Conservation (phyloP, 768 basidiomycete species). For the Trametes punicea region DNA sequence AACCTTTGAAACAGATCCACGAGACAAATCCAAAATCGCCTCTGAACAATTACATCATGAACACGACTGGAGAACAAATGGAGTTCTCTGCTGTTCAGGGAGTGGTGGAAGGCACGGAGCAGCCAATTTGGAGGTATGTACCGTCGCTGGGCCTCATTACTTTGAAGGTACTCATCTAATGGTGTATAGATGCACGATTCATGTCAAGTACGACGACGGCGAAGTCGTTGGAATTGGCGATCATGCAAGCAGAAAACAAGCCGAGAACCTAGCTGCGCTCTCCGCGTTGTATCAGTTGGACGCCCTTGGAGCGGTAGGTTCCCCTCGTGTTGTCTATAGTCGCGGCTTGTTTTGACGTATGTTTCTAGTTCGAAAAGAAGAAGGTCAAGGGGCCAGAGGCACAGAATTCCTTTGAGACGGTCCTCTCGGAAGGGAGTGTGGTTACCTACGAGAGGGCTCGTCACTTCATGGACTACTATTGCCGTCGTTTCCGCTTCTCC, state of each 20-base stretch:
- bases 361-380: constrained; percentile 14
- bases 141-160: background rate
- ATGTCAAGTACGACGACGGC: constrained; percentile 12
- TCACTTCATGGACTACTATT: constrained; percentile 95
- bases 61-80: constrained; percentile 21
- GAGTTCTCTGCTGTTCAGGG: constrained; percentile 32
- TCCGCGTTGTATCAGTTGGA: constrained; percentile 73
- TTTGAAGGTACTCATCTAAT: background rate
- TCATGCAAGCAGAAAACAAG: constrained; percentile 56
- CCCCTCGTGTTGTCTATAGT: background rate
- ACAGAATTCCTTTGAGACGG: constrained; percentile 25
- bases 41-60: constrained; percentile 40
- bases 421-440: constrained; percentile 58
- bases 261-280: constrained; percentile 73
- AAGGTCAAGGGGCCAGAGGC: background rate
- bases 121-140: constrained; percentile 46
- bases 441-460: constrained; percentile 73
- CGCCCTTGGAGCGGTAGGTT: constrained; percentile 58
- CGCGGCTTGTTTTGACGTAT: background rate
- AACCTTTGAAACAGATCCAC: constrained; percentile 29
- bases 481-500: constrained; percentile 69
- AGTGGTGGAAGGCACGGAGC: constrained; percentile 23
- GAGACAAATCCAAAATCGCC: constrained; percentile 51
- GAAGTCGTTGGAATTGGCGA: constrained; percentile 25
- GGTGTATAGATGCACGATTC: constrained; percentile 38